Evolutionary conservation across 495 filamentous ascomycete species (phyloP).

Genomic region (Jackrogersella multiformis): DNA sequence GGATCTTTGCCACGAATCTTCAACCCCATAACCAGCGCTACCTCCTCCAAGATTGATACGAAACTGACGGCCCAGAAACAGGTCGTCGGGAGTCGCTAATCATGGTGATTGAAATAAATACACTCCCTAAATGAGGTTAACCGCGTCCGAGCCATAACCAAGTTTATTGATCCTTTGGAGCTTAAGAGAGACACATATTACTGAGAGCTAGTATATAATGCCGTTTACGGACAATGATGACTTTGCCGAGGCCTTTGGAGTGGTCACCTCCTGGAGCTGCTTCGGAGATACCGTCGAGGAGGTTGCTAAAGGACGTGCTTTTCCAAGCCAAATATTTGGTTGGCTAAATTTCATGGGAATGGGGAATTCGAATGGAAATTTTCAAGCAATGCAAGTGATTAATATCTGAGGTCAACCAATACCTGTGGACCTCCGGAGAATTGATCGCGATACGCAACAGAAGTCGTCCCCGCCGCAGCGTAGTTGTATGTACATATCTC

Average conservation of each 20-base stretch:
- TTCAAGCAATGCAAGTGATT: conserved; percentile 5
- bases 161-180: conserved; percentile 1
- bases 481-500: conserved; percentile 20
- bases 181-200: conserved; percentile 30
- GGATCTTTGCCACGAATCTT: conserved; percentile 20
- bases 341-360: conserved; percentile 9
- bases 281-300: conserved; percentile 23
- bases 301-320: conserved; percentile 14
- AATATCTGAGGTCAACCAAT: no score
- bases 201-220: conserved; percentile 10
- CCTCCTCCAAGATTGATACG: conserved; percentile 16
- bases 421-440: no score
- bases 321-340: conserved; percentile 2
- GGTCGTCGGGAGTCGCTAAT: conserved; percentile 19
- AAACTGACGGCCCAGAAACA: conserved; percentile 21
- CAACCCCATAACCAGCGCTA: conserved; percentile 19
- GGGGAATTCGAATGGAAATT: no score
- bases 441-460: conserved; percentile 16
- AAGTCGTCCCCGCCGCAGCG: conserved; percentile 6
- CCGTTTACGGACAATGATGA: conserved; percentile 28
- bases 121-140: background rate
- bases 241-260: conserved; percentile 16
- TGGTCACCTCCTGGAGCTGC: conserved; percentile 22
- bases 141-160: conserved; percentile 24
- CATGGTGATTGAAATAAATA: conserved; percentile 13